phyloP scores from a whole-genome alignment of 768 basidiomycete genomes.

The Rhodotorula toruloides region DNA sequence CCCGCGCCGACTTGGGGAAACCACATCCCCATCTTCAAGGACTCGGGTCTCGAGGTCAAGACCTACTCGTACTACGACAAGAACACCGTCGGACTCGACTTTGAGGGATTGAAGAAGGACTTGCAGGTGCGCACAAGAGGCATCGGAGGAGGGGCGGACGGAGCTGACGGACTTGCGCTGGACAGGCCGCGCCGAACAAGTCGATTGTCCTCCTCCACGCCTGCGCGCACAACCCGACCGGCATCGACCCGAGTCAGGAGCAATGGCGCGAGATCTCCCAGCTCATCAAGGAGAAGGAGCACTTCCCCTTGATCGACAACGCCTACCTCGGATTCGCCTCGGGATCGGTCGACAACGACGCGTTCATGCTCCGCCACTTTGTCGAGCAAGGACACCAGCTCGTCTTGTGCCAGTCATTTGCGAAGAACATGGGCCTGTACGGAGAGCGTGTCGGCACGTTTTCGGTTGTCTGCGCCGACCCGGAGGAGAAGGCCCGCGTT shows the following conservation, averaged over 20 bases:
- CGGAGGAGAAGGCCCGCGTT: conserved; percentile 66
- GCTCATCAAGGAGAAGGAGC: conserved; percentile 57
- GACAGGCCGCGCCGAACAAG: conserved; percentile 62
- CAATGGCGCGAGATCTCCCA: conserved; percentile 78
- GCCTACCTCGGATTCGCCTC: conserved; percentile 98
- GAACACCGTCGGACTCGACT: conserved; percentile 80
- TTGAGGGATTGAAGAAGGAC: conserved; percentile 58
- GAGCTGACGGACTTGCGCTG: conserved; percentile 38
- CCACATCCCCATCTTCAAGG: conserved; percentile 86
- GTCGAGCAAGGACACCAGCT: conserved; percentile 87
- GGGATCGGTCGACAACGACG: conserved; percentile 74
- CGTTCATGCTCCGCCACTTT: conserved; percentile 92
- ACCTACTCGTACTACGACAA: conserved; percentile 93
- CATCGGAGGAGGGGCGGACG: not conserved
- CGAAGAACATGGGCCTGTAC: conserved; percentile 93
- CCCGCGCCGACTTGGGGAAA: conserved; percentile 94
- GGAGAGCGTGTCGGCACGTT: conserved; percentile 92
- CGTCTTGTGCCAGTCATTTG: conserved; percentile 90
- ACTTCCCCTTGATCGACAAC: conserved; percentile 99
- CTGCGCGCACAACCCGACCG: conserved; percentile 95
- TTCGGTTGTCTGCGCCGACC: conserved; percentile 64
- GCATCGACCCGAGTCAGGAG: conserved; percentile 81
- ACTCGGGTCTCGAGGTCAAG: conserved; percentile 78
- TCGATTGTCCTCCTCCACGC: conserved; percentile 88
- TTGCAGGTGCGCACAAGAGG: conserved; percentile 21